Base-by-base conservation (phyloP, 2,329 filamentous ascomycete species). In the Scedosporium aurantiacum region DNA sequence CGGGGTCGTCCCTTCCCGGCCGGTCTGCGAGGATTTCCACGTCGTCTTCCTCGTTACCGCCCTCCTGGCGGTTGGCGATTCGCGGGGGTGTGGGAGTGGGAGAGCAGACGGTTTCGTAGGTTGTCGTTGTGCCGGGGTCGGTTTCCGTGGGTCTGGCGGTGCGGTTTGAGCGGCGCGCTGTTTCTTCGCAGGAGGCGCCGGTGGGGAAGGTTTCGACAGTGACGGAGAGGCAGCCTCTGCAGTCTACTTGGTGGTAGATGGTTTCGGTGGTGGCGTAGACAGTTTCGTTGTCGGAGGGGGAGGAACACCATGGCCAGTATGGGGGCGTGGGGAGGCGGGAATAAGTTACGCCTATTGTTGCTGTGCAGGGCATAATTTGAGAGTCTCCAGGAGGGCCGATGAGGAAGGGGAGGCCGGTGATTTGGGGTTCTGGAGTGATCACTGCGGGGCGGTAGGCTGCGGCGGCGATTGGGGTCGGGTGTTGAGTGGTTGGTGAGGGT, bases 151-250 rank as follows among this genome's bases (percentile, higher is more conserved):
- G 63, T 0, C 62, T 68, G 7, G 64, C 63, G 40, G 62, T 67
- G 58, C 27, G 37, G 16, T 25, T 37, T 7, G 58, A 5, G 18
- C 43, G 43, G n/a, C 43, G 16, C 18, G 70, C 66, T 1, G 57
- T 60, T 58, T 62, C 60, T n/a, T 63, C 67, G 5, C 70, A 70
- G 58, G 71, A 74, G 50, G 61, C 60, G 32, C 69, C 63, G 45
- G 64, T 4, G 40, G 67, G 61, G 64, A 64, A 40, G 2, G 61
- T 45, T 12, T 64, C 32, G 5, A 73, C 64, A 1, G 47, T 40
- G 14, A 74, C 37, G 47, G 64, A 60, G 7, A 65, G 60, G 62
- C 72, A 74, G 1, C 70, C 73, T 54, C 69, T 63, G 62, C 73
- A 75, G 65, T 74, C 66, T 40, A 74, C 61, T 14, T 65, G 52